A percentile compares a stretch with the other conserved stretches of the same genome.
Conservation (phyloP, 768 basidiomycete genomes). For the Tephrocybe sp. region DNA sequence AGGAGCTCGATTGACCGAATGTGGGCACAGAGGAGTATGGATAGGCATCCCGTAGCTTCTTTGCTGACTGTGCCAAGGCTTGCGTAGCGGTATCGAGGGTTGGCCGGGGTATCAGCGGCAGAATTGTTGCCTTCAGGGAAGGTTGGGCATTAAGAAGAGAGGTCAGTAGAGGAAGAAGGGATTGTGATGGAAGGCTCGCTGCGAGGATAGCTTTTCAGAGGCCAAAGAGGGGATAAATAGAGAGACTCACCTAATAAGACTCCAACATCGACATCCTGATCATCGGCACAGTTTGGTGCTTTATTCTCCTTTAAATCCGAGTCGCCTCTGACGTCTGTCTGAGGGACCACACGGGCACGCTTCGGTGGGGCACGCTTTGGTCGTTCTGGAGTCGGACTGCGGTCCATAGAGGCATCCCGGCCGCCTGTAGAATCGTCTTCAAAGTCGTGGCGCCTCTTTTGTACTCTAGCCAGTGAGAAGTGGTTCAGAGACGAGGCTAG, state of each 20-base stretch:
- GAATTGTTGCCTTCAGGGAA: constrained; percentile 64
- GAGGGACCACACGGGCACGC: constrained; percentile 50
- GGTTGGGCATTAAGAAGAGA: constrained; percentile 70
- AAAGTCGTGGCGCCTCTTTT: constrained; percentile 66
- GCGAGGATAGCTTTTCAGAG: constrained; percentile 17
- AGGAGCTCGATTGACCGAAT: constrained; percentile 24
- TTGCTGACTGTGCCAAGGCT: constrained; percentile 64
- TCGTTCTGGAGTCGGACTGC: constrained; percentile 82
- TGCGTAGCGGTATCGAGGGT: constrained; percentile 74
- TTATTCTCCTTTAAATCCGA: constrained; percentile 51
- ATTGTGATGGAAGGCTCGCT: constrained; percentile 82
- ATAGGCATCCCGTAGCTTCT: constrained; percentile 78
- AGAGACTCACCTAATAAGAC: constrained; percentile 68
- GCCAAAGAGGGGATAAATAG: constrained; percentile 1
- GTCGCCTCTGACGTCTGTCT: constrained; percentile 38
- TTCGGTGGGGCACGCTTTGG: constrained; percentile 71
- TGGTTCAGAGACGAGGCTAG: constrained; percentile 52
- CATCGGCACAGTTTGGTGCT: constrained; percentile 32
- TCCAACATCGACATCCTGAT: constrained; percentile 76
- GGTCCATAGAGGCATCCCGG: constrained; percentile 77
- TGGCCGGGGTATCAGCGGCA: constrained; percentile 83
- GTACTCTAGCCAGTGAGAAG: constrained; percentile 38
- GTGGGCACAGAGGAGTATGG: constrained; percentile 67
- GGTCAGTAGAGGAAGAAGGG: constrained; percentile 71
- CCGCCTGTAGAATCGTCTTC: constrained; percentile 56